Evolutionary conservation across 306 rosid species (phyloP).

Genomic region (Corylus heterophylla): DNA sequence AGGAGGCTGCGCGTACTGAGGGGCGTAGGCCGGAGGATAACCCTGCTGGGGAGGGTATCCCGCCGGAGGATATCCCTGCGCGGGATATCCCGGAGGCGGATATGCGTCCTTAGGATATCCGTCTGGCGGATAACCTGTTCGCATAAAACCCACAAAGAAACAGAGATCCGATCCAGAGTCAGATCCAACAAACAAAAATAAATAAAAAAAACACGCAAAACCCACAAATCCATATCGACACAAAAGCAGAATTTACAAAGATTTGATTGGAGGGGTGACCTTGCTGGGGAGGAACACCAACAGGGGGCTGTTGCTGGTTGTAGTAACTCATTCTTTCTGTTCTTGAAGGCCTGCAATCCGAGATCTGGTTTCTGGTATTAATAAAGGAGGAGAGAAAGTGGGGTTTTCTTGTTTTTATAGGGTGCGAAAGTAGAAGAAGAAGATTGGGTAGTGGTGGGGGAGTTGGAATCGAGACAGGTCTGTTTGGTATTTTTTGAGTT

Average conservation of each 20-base stretch:
- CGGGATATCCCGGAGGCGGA: constrained; percentile 66
- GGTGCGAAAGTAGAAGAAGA: too few relatives aligned
- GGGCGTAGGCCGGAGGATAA: constrained; percentile 36
- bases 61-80: constrained; percentile 64
- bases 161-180: constrained; percentile 12
- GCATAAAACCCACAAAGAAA: neutral
- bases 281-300: constrained; percentile 92
- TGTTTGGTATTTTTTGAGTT: too few relatives aligned
- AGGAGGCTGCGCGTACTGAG: constrained; percentile 71
- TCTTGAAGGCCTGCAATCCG: neutral
- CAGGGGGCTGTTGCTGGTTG: constrained; percentile 87
- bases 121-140: constrained; percentile 75
- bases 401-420: too few relatives aligned
- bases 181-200: neutral
- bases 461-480: too few relatives aligned
- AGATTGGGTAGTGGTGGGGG: too few relatives aligned
- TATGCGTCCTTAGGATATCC: constrained; percentile 75
- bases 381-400: too few relatives aligned
- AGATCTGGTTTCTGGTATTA: neutral
- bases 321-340: constrained; percentile 64
- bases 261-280: constrained; percentile 31
- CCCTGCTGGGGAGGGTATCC: constrained; percentile 61
- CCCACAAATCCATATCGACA: neutral
- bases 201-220: constrained; percentile 12
- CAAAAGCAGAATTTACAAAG: too few relatives aligned